Evolutionary conservation across 1,284 basidiomycete species (phyloP).

Genomic region (Trichosporon asahii): DNA sequence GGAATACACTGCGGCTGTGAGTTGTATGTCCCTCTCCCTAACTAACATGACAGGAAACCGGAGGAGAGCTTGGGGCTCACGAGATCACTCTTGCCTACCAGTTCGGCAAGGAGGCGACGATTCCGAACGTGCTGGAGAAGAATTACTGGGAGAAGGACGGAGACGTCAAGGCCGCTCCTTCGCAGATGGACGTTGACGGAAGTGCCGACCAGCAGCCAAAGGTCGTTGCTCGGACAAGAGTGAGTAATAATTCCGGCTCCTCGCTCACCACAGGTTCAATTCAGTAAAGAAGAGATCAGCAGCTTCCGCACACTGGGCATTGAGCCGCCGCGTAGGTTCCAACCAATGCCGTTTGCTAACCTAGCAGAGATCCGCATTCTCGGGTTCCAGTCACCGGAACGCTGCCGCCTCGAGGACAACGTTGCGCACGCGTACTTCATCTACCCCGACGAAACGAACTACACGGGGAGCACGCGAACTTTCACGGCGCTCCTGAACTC

Average conservation of each 20-base stretch:
- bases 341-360: background rate
- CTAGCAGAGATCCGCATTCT: slow-evolving; percentile 68
- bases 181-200: slow-evolving; percentile 5
- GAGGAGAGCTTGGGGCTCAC: slow-evolving; percentile 37
- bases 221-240: slow-evolving; percentile 46
- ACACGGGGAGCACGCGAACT: slow-evolving; percentile 83
- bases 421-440: slow-evolving; percentile 88
- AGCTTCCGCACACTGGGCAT: slow-evolving; percentile 74
- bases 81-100: slow-evolving; percentile 48
- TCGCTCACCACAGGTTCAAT: slow-evolving; percentile 64
- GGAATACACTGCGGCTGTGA: slow-evolving; percentile 72
- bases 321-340: slow-evolving; percentile 61
- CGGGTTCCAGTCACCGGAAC: slow-evolving; percentile 77
- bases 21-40: slow-evolving; percentile 21
- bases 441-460: slow-evolving; percentile 80
- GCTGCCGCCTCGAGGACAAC: slow-evolving; percentile 79
- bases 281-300: slow-evolving; percentile 75
- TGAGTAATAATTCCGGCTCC: slow-evolving; percentile 38
- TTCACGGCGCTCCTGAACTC: slow-evolving; percentile 83
- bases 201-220: slow-evolving; percentile 15
- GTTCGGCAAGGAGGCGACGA: slow-evolving; percentile 44
- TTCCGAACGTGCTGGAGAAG: slow-evolving; percentile 43
- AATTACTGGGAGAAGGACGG: slow-evolving; percentile 47
- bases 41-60: slow-evolving; percentile 40
- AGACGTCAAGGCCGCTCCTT: background rate